Base-by-base conservation (phyloP, 2,329 filamentous ascomycete species). In the Hymenoscyphus fructigenus region DNA sequence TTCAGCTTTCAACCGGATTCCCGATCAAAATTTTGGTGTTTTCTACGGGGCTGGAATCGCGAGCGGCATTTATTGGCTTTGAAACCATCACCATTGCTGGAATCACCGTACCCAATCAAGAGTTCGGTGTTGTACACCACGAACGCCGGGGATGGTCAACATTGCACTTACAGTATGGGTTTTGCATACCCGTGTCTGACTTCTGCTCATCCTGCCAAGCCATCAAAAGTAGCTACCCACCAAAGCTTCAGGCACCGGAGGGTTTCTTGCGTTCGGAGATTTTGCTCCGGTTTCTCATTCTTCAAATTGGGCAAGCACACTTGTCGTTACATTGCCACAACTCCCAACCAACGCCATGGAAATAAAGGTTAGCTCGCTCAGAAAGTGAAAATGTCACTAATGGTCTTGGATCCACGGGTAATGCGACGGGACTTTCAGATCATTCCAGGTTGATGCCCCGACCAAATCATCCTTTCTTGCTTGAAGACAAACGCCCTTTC, bases 161-260 rank as follows among this genome's bases (percentile, higher is more conserved):
- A 53, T 26, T 34, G 44, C 44, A 41, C n/a, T 61, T 55, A n/a
- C n/a, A n/a, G n/a, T n/a, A 14, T 61, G 6, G 44, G 59, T 14
- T 28, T 61, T 12, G 47, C 59, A 36, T 61, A 61, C 17, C 59
- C 41, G 17, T 32, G 6, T 32, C 47, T 61, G 17, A 61, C 59
- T 26, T 61, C 59, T 5, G 59, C 41, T 53, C 41, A 29, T 53
- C 6, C 12, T 15, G 5, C 14, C 14, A 20, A 36, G 57, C 10
- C 17, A 44, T 59, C 57, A 26, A 59, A 12, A 7, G 28, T 7
- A 59, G n/a, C 28, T 6, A 29, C 17, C 28, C 56, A 32, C 10
- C 32, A 5, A 34, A 59, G 23, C 29, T 36, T 36, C 23, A 26
- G 17, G 32, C 23, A 2, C 17, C 29, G 34, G 57, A 10, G 57